These are phyloP conservation scores for Chloris gayana DNA, from an alignment of 176 grass and related monocot species.

Conservation along the genomic window DNA sequence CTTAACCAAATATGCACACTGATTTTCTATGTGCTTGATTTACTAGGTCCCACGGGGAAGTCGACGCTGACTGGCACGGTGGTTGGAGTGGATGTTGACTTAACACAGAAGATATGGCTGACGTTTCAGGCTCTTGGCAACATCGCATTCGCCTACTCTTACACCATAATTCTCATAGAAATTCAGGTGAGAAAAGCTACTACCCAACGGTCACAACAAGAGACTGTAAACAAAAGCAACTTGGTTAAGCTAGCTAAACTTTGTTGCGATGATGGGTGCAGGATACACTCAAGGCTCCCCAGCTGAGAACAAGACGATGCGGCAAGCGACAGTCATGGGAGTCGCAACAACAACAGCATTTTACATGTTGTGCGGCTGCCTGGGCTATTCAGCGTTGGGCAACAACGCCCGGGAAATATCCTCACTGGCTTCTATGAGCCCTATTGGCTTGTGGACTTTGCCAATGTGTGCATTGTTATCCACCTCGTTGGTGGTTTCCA, in stretches of 20 bases:
- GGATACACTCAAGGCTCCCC: constrained; percentile 80
- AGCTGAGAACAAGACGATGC: constrained; percentile 73
- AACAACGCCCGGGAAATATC: constrained; percentile 64
- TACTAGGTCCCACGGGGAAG: constrained; percentile 28
- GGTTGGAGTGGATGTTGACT: constrained; percentile 67
- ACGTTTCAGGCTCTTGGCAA: constrained; percentile 85
- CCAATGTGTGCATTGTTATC: constrained; percentile 60
- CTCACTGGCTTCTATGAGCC: constrained; percentile 68
- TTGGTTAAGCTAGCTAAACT: neutral
- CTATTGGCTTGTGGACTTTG: constrained; percentile 65
- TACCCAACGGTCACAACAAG: neutral
- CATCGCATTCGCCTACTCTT: constrained; percentile 90
- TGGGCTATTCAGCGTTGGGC: constrained; percentile 64
- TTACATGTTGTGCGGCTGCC: constrained; percentile 68
- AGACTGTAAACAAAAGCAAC: neutral
- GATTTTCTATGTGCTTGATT: neutral
- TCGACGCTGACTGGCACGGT: constrained; percentile 64
- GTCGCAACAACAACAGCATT: constrained; percentile 68
- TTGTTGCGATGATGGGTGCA: neutral
- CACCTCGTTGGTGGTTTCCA: constrained; percentile 50
- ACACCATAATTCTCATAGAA: constrained; percentile 81
- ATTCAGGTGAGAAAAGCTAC: constrained; percentile 50
- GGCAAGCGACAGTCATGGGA: constrained; percentile 54
- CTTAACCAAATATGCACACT: neutral
- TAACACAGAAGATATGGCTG: constrained; percentile 69